Evolutionary conservation across 2,329 filamentous ascomycete species (phyloP), one percentile per base, ranked within the genome.

Genomic region (Ophiosphaerella korrae): DNA sequence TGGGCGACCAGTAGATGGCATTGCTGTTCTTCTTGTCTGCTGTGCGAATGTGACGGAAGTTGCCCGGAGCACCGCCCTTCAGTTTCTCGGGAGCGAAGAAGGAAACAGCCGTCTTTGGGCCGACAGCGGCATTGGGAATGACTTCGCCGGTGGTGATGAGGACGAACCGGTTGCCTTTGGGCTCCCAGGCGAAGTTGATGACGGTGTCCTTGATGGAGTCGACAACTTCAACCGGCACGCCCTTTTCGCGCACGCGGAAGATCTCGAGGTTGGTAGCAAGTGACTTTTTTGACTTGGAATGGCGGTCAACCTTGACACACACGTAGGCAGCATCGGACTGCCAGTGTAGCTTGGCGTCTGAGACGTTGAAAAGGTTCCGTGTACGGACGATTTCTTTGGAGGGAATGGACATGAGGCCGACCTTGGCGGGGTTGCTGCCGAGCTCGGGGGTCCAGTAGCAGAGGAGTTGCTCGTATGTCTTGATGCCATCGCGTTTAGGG

Each of bases 11-110:
- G 85, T 97, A 97, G 71, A 99, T 99, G 60, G 90, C 92, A 72
- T 99, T 99, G 84, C 89, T 96, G 79, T 95, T 97, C 86, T 97
- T 97, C 86, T 97, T 97, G 68, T 99, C 94, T 48, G 96, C 82
- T 7, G 92, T 97, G 58, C 92, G 87, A 62, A 97, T 87, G 73
- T 95, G 90, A 81, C 93, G 95, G 84, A 97, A 99, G 82, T 96
- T 97, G 58, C 94, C 94, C 31, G 90, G 82, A 21, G 84, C 82
- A 45, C 84, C 77, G 49, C 84, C 90, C 84, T 97, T 99, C 68
- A 85, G 80, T 82, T 96, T 97, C 76, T 99, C 94, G 0, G 94
- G 92, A 65, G 90, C 93, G 82, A 96, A 99, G 84, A 99, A 99
- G 31, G 90, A 85, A 16, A 97, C 93, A 0, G 92, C 84, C 1